Percentiles rank a stretch among this genome's conserved stretches.
phyloP scores from a whole-genome alignment of 2,329 filamentous ascomycete genomes.

The Curvularia sp. region DNA sequence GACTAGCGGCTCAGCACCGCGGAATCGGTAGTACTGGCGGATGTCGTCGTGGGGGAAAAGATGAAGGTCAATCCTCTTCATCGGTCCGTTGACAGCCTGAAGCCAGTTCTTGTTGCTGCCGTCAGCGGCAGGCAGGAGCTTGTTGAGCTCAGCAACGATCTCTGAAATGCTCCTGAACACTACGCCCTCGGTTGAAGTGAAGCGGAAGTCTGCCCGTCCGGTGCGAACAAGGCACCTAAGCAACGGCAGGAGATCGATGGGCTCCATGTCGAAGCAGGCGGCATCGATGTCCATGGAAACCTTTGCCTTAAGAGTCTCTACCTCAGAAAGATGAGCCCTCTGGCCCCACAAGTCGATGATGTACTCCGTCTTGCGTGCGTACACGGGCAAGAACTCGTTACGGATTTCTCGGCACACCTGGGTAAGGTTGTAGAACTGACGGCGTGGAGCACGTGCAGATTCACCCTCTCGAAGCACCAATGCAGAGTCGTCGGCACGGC shows the following conservation, averaged over 20 bases:
- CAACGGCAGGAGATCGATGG: conserved; percentile 22
- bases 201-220: conserved; percentile 12
- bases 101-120: conserved; percentile 18
- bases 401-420: conserved; percentile 39
- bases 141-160: conserved; percentile 21
- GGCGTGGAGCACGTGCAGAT: not conserved
- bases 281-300: conserved; percentile 33
- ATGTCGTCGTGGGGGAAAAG: conserved; percentile 24
- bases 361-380: conserved; percentile 19
- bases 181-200: conserved; percentile 20
- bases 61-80: conserved; percentile 23
- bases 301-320: conserved; percentile 19
- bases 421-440: conserved; percentile 24
- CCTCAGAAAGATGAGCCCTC: conserved; percentile 10
- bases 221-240: conserved; percentile 17
- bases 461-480: conserved; percentile 12
- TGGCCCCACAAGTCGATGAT: conserved; percentile 21
- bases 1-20: conserved; percentile 24
- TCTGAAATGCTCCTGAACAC: conserved; percentile 23
- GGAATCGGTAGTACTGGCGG: conserved; percentile 24
- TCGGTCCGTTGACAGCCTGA: conserved; percentile 17
- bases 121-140: conserved; percentile 16
- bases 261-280: conserved; percentile 27
- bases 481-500: conserved; percentile 20
- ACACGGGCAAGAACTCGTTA: conserved; percentile 33